phyloP scores from a whole-genome alignment of 192 early-diverging fungal genomes.

The Linnemannia zychae region DNA sequence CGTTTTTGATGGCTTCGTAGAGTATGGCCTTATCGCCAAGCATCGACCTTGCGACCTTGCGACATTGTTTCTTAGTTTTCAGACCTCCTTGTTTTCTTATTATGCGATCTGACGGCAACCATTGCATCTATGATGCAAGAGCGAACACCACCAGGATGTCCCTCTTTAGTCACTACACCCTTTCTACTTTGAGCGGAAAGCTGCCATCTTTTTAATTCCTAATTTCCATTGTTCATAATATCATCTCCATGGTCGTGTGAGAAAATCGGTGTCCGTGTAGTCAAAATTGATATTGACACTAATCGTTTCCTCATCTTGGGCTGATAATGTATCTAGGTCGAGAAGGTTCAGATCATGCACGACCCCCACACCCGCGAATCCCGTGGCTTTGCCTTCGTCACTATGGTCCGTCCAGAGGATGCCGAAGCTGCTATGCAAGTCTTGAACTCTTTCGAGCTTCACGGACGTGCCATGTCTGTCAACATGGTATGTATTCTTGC shows the following conservation, averaged over 20 bases:
- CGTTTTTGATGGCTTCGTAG: not conserved
- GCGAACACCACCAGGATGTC: not conserved
- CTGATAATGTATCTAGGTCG: slow-evolving; percentile 57
- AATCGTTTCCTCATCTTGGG: not conserved
- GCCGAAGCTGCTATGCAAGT: slow-evolving; percentile 79
- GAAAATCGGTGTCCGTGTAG: not conserved
- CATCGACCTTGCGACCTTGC: not conserved
- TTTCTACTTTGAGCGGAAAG: not conserved
- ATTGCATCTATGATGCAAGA: not conserved
- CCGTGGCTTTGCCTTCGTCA: slow-evolving; percentile 93
- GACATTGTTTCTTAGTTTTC: not conserved
- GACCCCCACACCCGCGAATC: slow-evolving; percentile 87
- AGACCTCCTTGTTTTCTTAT: not conserved
- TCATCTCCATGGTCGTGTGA: not conserved
- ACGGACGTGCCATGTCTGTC: slow-evolving; percentile 89
- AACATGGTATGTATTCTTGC: slow-evolving; percentile 64
- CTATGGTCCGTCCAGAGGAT: slow-evolving; percentile 70
- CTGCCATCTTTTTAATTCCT: not conserved
- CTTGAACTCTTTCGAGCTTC: slow-evolving; percentile 77
- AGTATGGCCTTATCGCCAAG: not conserved
- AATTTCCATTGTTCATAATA: not conserved
- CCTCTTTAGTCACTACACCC: not conserved
- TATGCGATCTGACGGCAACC: not conserved
- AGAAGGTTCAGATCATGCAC: slow-evolving; percentile 80
- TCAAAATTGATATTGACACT: not conserved